phyloP scores from a whole-genome alignment of 1,284 basidiomycete genomes.

The Microbotryum violaceum region DNA sequence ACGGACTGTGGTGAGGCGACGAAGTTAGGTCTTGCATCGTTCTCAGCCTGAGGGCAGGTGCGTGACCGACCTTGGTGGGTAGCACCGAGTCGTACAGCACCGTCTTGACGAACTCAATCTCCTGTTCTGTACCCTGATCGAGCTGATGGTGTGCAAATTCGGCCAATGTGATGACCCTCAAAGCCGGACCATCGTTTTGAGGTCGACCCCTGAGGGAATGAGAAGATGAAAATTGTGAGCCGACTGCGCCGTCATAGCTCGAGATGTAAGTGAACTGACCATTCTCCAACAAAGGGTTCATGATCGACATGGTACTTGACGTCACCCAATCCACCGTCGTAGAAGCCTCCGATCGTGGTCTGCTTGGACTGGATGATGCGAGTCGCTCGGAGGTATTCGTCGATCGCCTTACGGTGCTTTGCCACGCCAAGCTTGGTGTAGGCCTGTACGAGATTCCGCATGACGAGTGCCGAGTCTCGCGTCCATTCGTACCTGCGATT shows the following conservation, averaged over 20 bases:
- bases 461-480: constrained; percentile 44
- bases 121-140: constrained; percentile 37
- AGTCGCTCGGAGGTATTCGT: constrained; percentile 29
- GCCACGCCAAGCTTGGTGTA: constrained; percentile 7
- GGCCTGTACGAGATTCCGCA: constrained; percentile 31
- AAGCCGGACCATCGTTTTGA: constrained; percentile 45
- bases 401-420: constrained; percentile 13
- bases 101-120: constrained; percentile 39
- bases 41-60: constrained; percentile 14
- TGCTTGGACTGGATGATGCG: constrained; percentile 40
- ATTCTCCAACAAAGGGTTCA: constrained; percentile 25
- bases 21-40: too few relatives aligned
- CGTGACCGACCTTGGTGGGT: constrained; percentile 9
- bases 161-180: constrained; percentile 44
- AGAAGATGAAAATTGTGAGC: too few relatives aligned
- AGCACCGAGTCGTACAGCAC: constrained; percentile 40
- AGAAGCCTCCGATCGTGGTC: constrained; percentile 45
- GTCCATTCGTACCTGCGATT: constrained; percentile 45
- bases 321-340: constrained; percentile 48
- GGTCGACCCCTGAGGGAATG: constrained; percentile 10
- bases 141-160: constrained; percentile 45
- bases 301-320: constrained; percentile 47
- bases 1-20: constrained; percentile 27
- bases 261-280: constrained; percentile 29
- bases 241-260: too few relatives aligned